phyloP scores from a whole-genome alignment of 306 rosid species.

The Lupinus albus region DNA sequence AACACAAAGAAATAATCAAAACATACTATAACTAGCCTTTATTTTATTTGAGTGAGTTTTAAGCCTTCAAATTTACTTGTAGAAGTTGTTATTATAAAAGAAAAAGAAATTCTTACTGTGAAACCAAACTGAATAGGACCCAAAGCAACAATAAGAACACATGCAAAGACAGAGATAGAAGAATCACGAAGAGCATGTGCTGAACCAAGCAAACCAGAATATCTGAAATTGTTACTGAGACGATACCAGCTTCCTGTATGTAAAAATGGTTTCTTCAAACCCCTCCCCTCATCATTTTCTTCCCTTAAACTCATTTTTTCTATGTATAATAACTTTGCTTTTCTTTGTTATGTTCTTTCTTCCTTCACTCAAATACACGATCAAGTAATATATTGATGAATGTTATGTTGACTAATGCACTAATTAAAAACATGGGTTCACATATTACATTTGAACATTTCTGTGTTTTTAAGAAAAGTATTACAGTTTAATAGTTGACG shows the following conservation, averaged over 20 bases:
- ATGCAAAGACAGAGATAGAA: slow-evolving; percentile 80
- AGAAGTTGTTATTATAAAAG: too few relatives aligned
- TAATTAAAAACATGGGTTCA: background rate
- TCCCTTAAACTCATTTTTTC: slow-evolving; percentile 66
- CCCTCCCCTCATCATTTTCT: slow-evolving; percentile 74
- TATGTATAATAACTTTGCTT: background rate
- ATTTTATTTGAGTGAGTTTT: background rate
- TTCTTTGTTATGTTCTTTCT: background rate
- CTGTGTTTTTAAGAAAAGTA: background rate
- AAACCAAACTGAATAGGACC: slow-evolving; percentile 98
- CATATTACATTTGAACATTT: background rate
- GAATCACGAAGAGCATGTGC: slow-evolving; percentile 73
- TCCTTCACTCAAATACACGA: background rate
- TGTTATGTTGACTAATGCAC: background rate
- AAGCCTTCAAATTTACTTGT: background rate
- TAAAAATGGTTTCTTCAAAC: slow-evolving; percentile 85
- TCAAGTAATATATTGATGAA: background rate
- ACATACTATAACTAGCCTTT: background rate
- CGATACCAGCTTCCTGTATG: slow-evolving; percentile 98
- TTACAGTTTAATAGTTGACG: too few relatives aligned
- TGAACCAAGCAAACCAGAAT: slow-evolving; percentile 78
- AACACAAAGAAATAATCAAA: slow-evolving; percentile 18
- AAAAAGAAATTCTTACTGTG: slow-evolving; percentile 58
- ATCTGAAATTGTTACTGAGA: slow-evolving; percentile 58
- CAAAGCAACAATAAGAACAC: slow-evolving; percentile 91